Evolutionary conservation across 1,139 yeast species (phyloP).

Genomic region (Protomyces inouyei): DNA sequence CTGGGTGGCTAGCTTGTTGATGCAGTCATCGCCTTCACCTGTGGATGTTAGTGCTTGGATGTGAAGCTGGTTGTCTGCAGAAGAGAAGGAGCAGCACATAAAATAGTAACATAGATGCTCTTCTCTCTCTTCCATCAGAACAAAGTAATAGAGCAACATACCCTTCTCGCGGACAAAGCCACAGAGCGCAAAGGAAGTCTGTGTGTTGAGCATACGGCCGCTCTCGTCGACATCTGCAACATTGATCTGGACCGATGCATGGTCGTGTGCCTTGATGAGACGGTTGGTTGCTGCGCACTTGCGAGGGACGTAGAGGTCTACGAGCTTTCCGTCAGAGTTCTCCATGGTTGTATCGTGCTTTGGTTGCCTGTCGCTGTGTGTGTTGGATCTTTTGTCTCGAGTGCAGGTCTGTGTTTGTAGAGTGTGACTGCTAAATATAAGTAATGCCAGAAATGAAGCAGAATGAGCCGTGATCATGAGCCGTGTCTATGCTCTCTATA

Average conservation of each 20-base stretch:
- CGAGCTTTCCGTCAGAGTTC: conserved; percentile 99
- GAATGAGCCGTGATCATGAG: too few species aligned
- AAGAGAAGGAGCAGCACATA: too few species aligned
- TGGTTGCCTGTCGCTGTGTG: background rate
- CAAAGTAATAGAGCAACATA: conserved; percentile 99
- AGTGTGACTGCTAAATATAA: too few species aligned
- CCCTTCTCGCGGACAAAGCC: conserved; percentile 90
- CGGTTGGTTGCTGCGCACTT: conserved; percentile 98
- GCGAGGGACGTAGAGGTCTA: conserved; percentile 99
- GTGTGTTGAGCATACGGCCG: conserved; percentile 87
- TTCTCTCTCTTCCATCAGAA: too few species aligned
- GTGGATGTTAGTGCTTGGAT: background rate
- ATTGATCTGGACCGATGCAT: conserved; percentile 94
- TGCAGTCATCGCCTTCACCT: conserved; percentile 97
- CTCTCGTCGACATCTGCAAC: conserved; percentile 84
- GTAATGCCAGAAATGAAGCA: too few species aligned
- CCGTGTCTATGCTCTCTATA: too few species aligned
- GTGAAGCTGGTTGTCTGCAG: background rate
- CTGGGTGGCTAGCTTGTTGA: conserved; percentile 98
- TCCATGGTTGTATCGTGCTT: conserved; percentile 64
- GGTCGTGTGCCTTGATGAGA: conserved; percentile 99
- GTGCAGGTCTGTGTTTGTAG: too few species aligned
- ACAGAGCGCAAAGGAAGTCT: conserved; percentile 92
- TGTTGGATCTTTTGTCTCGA: too few species aligned
- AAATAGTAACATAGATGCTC: too few species aligned